Base-by-base conservation (phyloP, 768 basidiomycete genomes). In the Leccinum ochraceum region DNA sequence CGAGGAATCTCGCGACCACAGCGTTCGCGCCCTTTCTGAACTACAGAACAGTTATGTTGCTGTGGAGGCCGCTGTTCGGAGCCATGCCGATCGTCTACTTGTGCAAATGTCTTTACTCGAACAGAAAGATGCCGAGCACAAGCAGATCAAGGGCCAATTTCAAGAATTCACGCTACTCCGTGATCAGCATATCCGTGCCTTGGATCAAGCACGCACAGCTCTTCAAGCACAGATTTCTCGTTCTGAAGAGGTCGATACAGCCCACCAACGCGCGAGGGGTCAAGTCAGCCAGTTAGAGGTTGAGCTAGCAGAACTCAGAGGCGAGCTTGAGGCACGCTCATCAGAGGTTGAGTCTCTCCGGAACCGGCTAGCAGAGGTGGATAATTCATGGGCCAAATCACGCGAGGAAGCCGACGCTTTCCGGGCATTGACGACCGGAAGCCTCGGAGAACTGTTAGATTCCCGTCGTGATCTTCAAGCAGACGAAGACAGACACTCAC, bases 331-430 rank as follows among this genome's bases (percentile, higher is more conserved):
- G 72, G 77, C 85, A 3, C 83, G 86, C 60, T 83, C 81, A 1
- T 78, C 83, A 3, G 95, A 97, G 72, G 83, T 86, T 16, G 93
- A 95, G 62, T 74, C 84, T 9, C 80, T 87, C 6, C 83, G 85
- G 50, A 76, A 80, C 10, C 81, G 89, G 57, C 76, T 95, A 48
- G 78, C 83, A 26, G 92, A 95, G 57, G 87, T 89, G 48, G 95
- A 97, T 76, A 94, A 90, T 69, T 86, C 90, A 9, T 97, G 94
- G 88, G 85, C 90, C 26, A 91, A 94, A 73, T 93, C 94, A 48
- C 86, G 94, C 14, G 90, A 95, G 76, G 94, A 98, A 78, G 93
- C 94, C 3, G 95, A 97, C 72, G 86, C 90, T 2, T 87, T 95
- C 74, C 81, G 94, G 57, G 89, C 90, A 22, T 78, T 94, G 55